phyloP scores from a whole-genome alignment of 371 early-diverging fungal genomes.

The Mortierella sp. region DNA sequence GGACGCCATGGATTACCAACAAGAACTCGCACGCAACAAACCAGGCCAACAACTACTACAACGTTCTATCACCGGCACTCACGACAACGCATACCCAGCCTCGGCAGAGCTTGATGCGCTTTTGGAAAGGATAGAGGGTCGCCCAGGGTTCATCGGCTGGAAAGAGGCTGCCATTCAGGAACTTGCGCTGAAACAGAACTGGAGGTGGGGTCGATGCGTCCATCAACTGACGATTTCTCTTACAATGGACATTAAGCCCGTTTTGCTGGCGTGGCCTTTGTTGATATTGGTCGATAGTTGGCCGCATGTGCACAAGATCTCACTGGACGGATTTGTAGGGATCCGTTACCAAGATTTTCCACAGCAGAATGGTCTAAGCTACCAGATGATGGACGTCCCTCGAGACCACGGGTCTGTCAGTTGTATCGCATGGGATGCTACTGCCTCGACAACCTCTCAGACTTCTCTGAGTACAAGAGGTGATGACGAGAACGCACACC shows the following conservation, averaged over 20 bases:
- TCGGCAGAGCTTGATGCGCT: background rate
- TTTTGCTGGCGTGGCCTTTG: constrained; percentile 41
- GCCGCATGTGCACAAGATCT: constrained; percentile 24
- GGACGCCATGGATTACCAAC: constrained; percentile 5
- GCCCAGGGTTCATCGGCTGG: constrained; percentile 37
- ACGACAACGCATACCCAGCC: background rate
- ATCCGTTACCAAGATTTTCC: constrained; percentile 13
- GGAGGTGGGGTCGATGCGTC: constrained; percentile 31
- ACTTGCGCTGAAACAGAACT: constrained; percentile 29
- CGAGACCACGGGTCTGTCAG: constrained; percentile 28
- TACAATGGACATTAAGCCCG: constrained; percentile 29
- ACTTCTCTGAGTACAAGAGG: background rate
- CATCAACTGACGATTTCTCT: constrained; percentile 25
- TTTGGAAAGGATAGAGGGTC: constrained; percentile 17
- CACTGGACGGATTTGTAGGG: constrained; percentile 15
- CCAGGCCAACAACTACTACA: background rate
- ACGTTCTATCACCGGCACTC: background rate
- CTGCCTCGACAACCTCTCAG: background rate
- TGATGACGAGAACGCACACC: background rate
- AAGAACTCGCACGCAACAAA: background rate
- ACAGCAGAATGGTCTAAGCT: background rate
- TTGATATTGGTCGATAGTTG: constrained; percentile 34
- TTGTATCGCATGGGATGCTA: constrained; percentile 32
- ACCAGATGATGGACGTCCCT: constrained; percentile 16
- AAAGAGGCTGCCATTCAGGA: constrained; percentile 27